Conservation (phyloP, 768 basidiomycete genomes). For the Tephrocybe rancida region DNA sequence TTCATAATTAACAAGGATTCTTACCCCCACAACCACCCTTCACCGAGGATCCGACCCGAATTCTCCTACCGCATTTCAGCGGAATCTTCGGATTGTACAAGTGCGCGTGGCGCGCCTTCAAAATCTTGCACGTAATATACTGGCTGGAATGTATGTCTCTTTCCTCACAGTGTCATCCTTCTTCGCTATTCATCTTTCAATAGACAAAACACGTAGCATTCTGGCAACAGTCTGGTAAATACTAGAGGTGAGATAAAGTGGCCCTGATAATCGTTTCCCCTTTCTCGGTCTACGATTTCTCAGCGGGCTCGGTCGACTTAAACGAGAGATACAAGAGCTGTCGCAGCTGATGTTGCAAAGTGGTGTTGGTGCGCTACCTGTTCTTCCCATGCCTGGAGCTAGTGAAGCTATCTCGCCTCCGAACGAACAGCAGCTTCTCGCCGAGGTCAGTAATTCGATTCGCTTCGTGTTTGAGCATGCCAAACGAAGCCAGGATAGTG, state of each 20-base stretch:
- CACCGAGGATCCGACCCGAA: conserved; percentile 51
- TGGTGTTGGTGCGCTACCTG: conserved; percentile 66
- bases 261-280: no score
- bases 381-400: conserved; percentile 31
- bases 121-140: conserved; percentile 45
- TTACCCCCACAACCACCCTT: conserved; percentile 20
- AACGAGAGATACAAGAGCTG: conserved; percentile 48
- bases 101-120: conserved; percentile 53
- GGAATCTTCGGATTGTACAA: conserved; percentile 50
- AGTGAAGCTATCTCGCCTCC: conserved; percentile 29
- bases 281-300: neutral
- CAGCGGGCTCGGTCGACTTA: conserved; percentile 54
- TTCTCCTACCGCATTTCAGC: conserved; percentile 64
- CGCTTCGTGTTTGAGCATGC: conserved; percentile 51
- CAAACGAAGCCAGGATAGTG: conserved; percentile 57
- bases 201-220: conserved; percentile 66
- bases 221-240: conserved; percentile 52
- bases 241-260: conserved; percentile 61
- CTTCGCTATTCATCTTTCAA: neutral
- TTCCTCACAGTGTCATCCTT: neutral
- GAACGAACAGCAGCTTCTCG: conserved; percentile 48
- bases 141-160: conserved; percentile 54
- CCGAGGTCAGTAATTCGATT: conserved; percentile 41
- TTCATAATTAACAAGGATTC: conserved; percentile 13
- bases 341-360: conserved; percentile 53